A percentile compares a stretch with the other conserved stretches of the same genome.
Evolutionary conservation across 495 filamentous ascomycete genomes (phyloP).

Genomic region (Chaetomium cochliodes): DNA sequence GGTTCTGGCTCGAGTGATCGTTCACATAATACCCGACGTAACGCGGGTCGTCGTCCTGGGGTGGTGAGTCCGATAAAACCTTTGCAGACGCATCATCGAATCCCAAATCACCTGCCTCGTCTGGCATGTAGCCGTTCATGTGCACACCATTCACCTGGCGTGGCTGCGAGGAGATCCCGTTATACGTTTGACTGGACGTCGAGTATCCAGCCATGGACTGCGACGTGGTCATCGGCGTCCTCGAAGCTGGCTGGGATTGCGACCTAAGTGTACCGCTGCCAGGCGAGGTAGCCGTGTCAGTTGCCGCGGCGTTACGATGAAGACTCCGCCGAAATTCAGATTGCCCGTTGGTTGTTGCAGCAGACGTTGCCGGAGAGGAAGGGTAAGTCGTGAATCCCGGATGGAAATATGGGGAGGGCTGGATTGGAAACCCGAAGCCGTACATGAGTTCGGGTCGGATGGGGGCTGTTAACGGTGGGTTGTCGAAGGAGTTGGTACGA

Average conservation of each 20-base stretch:
- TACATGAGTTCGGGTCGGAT: conserved; percentile 51
- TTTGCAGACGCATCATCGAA: conserved; percentile 39
- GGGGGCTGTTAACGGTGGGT: conserved; percentile 51
- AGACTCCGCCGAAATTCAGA: conserved; percentile 52
- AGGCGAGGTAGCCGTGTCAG: conserved; percentile 39
- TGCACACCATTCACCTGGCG: conserved; percentile 44
- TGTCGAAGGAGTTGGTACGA: conserved; percentile 55
- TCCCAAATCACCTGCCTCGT: conserved; percentile 43
- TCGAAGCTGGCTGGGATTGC: conserved; percentile 57
- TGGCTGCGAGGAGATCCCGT: conserved; percentile 34
- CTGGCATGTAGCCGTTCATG: conserved; percentile 51
- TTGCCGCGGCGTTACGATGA: conserved; percentile 44
- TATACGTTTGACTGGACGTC: conserved; percentile 31
- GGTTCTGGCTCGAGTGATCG: conserved; percentile 34
- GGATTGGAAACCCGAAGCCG: conserved; percentile 31
- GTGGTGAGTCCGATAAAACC: conserved; percentile 38
- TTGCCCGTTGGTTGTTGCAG: conserved; percentile 37
- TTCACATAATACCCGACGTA: conserved; percentile 46
- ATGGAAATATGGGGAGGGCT: conserved; percentile 32
- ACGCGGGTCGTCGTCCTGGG: conserved; percentile 41
- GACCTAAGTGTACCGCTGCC: conserved; percentile 52
- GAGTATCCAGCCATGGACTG: conserved; percentile 26
- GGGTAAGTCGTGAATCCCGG: conserved; percentile 45
- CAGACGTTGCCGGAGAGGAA: conserved; percentile 46
- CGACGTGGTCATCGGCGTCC: conserved; percentile 37